Conservation (phyloP, 1,284 basidiomycete species). For the Singerocomus inundabilis region DNA sequence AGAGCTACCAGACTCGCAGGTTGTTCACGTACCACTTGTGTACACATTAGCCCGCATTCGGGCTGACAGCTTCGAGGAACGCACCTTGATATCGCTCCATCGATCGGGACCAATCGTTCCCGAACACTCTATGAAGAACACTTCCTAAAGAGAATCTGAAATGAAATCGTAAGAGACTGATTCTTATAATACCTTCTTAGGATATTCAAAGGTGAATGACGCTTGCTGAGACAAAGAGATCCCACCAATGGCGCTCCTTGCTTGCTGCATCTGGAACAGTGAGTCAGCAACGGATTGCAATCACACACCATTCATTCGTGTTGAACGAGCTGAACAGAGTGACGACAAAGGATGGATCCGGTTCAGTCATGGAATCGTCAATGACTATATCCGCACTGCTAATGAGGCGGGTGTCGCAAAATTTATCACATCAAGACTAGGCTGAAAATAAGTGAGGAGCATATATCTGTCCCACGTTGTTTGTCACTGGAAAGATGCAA, state of each 20-base stretch:
- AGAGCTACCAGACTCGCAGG: slow-evolving; percentile 42
- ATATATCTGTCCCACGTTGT: slow-evolving; percentile 58
- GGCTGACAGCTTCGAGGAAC: not conserved
- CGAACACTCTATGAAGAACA: slow-evolving; percentile 54
- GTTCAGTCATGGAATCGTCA: slow-evolving; percentile 7
- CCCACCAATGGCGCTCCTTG: slow-evolving; percentile 44
- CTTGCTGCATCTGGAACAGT: slow-evolving; percentile 45
- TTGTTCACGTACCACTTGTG: slow-evolving; percentile 73
- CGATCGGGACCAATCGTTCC: slow-evolving; percentile 61
- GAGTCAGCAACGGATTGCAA: not conserved
- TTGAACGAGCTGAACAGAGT: slow-evolving; percentile 46
- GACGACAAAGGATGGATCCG: slow-evolving; percentile 12
- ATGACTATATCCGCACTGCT: slow-evolving; percentile 47
- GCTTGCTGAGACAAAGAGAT: slow-evolving; percentile 45
- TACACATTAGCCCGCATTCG: slow-evolving; percentile 8
- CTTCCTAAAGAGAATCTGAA: slow-evolving; percentile 29
- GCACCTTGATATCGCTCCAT: slow-evolving; percentile 77
- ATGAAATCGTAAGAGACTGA: not conserved
- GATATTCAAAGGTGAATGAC: slow-evolving; percentile 41
- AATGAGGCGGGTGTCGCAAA: slow-evolving; percentile 44
- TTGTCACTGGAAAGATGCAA: slow-evolving; percentile 46
- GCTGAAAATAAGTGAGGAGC: slow-evolving; percentile 47
- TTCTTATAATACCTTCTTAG: slow-evolving; percentile 35
- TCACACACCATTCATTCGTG: slow-evolving; percentile 9
- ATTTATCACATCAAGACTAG: slow-evolving; percentile 48